A percentile compares a stretch with the other conserved stretches of the same genome.
phyloP scores from a whole-genome alignment of 1,284 basidiomycete species.

The Melampsora larici-populina region DNA sequence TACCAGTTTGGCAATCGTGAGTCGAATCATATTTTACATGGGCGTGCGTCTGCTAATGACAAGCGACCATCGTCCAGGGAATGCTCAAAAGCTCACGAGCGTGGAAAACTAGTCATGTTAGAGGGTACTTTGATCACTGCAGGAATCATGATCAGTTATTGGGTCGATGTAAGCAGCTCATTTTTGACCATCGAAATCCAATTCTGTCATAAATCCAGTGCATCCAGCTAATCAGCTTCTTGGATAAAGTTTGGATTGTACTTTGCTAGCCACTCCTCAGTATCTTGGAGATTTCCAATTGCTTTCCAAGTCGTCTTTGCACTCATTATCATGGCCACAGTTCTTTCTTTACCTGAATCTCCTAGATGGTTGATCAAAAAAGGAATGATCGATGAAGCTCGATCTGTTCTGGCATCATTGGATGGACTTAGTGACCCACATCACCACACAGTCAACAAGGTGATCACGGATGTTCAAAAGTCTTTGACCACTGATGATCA shows the following conservation, averaged over 20 bases:
- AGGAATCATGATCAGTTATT: slow-evolving; percentile 67
- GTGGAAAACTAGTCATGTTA: slow-evolving; percentile 67
- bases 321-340: slow-evolving; percentile 62
- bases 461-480: slow-evolving; percentile 52
- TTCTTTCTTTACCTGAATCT: slow-evolving; percentile 67
- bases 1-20: slow-evolving; percentile 53
- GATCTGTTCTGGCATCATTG: slow-evolving; percentile 64
- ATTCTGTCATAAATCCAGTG: no score
- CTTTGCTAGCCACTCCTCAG: slow-evolving; percentile 54
- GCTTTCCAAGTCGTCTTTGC: slow-evolving; percentile 67
- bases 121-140: slow-evolving; percentile 68
- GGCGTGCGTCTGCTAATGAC: no score
- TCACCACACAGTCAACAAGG: slow-evolving; percentile 60
- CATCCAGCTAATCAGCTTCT: not conserved
- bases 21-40: not conserved
- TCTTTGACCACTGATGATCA: slow-evolving; percentile 46
- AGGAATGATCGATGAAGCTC: slow-evolving; percentile 63
- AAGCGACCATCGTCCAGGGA: slow-evolving; percentile 58
- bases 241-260: slow-evolving; percentile 49
- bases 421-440: slow-evolving; percentile 60
- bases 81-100: slow-evolving; percentile 62
- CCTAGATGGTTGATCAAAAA: slow-evolving; percentile 68
- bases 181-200: slow-evolving; percentile 45
- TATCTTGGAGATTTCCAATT: slow-evolving; percentile 68
- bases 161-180: slow-evolving; percentile 63